Conservation (phyloP, 164 flowering plant species). For the Dillenia suffruticosa region DNA sequence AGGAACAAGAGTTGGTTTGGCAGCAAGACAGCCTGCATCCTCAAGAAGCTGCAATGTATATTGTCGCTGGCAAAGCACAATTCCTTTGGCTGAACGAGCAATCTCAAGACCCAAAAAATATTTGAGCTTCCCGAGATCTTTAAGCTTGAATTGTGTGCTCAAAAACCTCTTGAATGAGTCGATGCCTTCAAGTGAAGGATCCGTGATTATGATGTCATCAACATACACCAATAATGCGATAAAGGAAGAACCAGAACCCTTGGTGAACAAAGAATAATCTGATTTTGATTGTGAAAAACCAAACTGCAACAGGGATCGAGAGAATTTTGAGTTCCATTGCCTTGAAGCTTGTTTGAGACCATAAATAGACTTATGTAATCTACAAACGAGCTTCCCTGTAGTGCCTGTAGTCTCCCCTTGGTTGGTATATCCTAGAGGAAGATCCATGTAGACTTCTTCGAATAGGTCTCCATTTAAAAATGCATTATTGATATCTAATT, state of each 20-base stretch:
- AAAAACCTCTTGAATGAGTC: neutral
- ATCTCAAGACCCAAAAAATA: conserved; percentile 4
- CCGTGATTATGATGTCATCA: neutral
- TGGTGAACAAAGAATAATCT: conserved; percentile 3
- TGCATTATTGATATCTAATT: conserved; percentile 4
- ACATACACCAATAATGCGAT: neutral
- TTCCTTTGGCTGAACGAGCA: neutral
- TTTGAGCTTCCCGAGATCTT: neutral
- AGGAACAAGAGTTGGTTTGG: too few relatives aligned
- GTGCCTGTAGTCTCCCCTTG: neutral
- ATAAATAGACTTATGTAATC: conserved; percentile 2
- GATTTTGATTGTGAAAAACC: neutral
- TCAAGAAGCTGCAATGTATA: neutral
- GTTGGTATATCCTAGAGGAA: neutral
- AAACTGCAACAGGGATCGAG: neutral
- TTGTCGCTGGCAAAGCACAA: neutral
- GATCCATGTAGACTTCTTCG: conserved; percentile 6
- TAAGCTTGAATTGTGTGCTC: neutral
- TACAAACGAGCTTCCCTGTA: neutral
- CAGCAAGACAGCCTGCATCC: too few relatives aligned
- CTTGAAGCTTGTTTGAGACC: conserved; percentile 5
- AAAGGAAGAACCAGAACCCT: too few relatives aligned
- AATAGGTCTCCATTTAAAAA: conserved; percentile 2
- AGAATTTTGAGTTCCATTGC: neutral
- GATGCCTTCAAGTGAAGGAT: neutral